Conservation (phyloP, 192 early-diverging fungal species). For the Funneliformis geosporum region DNA sequence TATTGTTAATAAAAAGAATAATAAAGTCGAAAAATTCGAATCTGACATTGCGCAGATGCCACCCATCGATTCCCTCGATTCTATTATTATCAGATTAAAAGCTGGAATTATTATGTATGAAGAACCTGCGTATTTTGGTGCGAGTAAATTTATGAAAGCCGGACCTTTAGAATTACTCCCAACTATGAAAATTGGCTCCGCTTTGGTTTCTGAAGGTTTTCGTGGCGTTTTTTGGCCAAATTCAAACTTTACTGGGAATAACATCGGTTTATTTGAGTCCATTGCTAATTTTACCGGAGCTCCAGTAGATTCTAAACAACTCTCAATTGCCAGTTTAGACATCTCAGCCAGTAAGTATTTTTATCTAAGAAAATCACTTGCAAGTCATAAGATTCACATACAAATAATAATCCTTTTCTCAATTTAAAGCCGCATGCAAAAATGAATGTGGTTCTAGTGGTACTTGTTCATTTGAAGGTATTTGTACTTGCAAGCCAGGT, state of each 20-base stretch:
- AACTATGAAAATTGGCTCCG: conserved; percentile 5
- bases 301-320: background rate
- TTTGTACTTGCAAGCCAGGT: conserved; percentile 7
- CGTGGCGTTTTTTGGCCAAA: conserved; percentile 11
- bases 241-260: conserved; percentile 15
- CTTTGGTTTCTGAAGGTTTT: conserved; percentile 4
- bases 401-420: background rate
- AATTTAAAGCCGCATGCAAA: background rate
- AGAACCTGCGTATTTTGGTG: conserved; percentile 24
- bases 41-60: conserved; percentile 3
- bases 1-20: conserved; percentile 1
- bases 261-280: conserved; percentile 28
- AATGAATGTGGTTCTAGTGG: conserved; percentile 29
- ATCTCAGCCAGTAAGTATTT: background rate
- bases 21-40: background rate
- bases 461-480: conserved; percentile 5
- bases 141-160: conserved; percentile 11
- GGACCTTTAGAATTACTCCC: background rate
- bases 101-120: conserved; percentile 27
- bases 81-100: conserved; percentile 19
- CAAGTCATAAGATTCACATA: background rate
- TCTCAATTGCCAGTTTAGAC: background rate
- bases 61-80: background rate
- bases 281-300: conserved; percentile 22
- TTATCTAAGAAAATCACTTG: background rate